These are phyloP conservation scores for Coix lacrymajobi DNA, from an alignment of 176 grass and related monocot genomes.

Conservation along the genomic window DNA sequence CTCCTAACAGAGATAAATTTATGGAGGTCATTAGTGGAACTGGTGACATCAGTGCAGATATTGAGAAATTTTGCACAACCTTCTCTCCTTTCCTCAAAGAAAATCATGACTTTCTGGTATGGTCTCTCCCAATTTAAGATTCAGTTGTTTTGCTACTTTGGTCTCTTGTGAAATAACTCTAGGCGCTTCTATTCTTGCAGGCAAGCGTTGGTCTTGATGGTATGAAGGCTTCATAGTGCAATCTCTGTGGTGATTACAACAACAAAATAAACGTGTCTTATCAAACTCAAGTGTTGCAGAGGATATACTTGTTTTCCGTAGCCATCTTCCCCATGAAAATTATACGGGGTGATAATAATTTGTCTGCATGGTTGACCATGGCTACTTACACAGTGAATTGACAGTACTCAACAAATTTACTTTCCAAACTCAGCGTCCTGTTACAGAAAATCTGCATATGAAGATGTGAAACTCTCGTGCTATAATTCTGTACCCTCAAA, in stretches of 20 bases:
- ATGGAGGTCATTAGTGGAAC: constrained; percentile 83
- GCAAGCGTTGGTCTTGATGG: constrained; percentile 84
- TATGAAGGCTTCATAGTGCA: constrained; percentile 80
- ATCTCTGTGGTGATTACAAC: background rate
- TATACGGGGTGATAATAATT: constrained; percentile 10
- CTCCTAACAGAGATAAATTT: constrained; percentile 90
- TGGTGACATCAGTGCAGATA: constrained; percentile 82
- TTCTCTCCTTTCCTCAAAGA: constrained; percentile 79
- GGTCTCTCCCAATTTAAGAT: background rate
- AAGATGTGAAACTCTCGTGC: too few relatives aligned
- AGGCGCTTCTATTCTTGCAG: constrained; percentile 46
- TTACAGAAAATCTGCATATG: too few relatives aligned
- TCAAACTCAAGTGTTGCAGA: background rate
- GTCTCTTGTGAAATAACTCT: background rate
- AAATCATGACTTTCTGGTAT: constrained; percentile 85
- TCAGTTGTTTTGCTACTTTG: background rate
- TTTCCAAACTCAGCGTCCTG: background rate
- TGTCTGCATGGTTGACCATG: constrained; percentile 12
- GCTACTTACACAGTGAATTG: background rate
- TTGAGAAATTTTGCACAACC: constrained; percentile 81
- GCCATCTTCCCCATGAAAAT: background rate
- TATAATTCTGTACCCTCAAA: too few relatives aligned
- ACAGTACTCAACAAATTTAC: background rate
- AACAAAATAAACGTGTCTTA: constrained; percentile 26
- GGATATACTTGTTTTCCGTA: background rate